Conservation (phyloP, 768 basidiomycete genomes). For the Stropharia rugosoannulata region DNA sequence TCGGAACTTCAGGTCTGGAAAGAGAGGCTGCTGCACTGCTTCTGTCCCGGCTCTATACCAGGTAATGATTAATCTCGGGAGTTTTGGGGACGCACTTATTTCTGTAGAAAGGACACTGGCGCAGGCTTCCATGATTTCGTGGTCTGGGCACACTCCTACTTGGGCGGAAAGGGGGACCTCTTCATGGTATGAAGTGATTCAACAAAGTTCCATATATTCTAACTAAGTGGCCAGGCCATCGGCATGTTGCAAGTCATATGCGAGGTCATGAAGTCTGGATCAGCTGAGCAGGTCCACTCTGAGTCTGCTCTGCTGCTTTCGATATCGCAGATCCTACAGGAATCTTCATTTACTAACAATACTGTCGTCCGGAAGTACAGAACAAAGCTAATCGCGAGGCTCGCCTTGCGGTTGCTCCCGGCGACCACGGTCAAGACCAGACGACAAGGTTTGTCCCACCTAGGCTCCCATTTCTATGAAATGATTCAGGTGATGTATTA, state of each 20-base stretch:
- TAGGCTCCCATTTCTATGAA: neutral
- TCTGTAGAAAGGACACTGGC: slow-evolving; percentile 56
- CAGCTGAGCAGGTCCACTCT: slow-evolving; percentile 49
- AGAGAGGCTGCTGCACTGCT: slow-evolving; percentile 80
- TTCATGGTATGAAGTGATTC: slow-evolving; percentile 44
- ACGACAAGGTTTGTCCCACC: slow-evolving; percentile 31
- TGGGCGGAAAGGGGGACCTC: slow-evolving; percentile 38
- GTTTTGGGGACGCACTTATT: neutral
- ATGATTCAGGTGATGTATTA: slow-evolving; percentile 12
- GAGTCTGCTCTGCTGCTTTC: slow-evolving; percentile 43
- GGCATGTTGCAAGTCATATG: slow-evolving; percentile 70
- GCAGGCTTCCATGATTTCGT: slow-evolving; percentile 53
- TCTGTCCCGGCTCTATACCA: slow-evolving; percentile 78
- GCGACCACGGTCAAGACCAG: slow-evolving; percentile 29
- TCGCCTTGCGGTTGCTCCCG: slow-evolving; percentile 64
- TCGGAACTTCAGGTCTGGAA: slow-evolving; percentile 77
- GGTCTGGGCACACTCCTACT: slow-evolving; percentile 37
- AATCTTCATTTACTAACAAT: slow-evolving; percentile 47
- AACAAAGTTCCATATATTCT: slow-evolving; percentile 5
- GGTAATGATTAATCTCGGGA: slow-evolving; percentile 38
- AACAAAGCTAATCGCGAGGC: slow-evolving; percentile 65
- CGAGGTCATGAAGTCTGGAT: slow-evolving; percentile 65
- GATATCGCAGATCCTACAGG: slow-evolving; percentile 42
- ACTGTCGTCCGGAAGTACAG: slow-evolving; percentile 69
- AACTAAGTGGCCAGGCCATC: slow-evolving; percentile 45